Evolutionary conservation across 352 stramenopile genomes (phyloP).

Genomic region (Globisporangium okanoganense): DNA sequence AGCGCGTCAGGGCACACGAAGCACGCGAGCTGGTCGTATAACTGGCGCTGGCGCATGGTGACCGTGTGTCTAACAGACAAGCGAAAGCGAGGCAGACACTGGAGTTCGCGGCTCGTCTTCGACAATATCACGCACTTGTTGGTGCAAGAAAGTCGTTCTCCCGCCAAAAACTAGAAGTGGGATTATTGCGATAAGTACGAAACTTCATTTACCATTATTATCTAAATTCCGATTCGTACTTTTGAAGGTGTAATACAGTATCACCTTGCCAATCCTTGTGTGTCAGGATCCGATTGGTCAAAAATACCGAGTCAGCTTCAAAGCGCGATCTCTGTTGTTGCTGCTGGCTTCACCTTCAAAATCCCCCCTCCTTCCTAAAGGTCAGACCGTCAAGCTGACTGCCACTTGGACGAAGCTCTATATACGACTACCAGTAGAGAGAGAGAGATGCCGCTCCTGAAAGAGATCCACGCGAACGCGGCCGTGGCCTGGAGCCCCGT

Average conservation of each 20-base stretch:
- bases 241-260: neutral
- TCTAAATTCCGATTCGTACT: neutral
- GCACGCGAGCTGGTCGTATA: constrained; percentile 48
- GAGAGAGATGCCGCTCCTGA: constrained; percentile 80
- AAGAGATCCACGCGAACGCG: constrained; percentile 88
- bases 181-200: too few species aligned
- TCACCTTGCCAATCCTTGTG: constrained; percentile 13
- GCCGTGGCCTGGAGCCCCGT: constrained; percentile 87
- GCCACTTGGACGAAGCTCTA: neutral
- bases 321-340: constrained; percentile 7
- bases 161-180: too few species aligned
- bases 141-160: neutral
- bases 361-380: constrained; percentile 10
- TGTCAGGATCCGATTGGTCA: constrained; percentile 28
- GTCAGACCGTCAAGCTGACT: constrained; percentile 1
- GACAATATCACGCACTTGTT: neutral
- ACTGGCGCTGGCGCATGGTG: constrained; percentile 35
- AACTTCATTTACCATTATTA: too few species aligned
- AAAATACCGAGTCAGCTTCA: constrained; percentile 4
- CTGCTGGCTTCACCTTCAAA: constrained; percentile 2
- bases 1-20: constrained; percentile 54
- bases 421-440: neutral
- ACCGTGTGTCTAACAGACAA: neutral
- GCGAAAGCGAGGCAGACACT: neutral
- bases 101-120: neutral